Conservation (phyloP, 2,329 filamentous ascomycete genomes). For the Ophiostoma pallidulum region DNA sequence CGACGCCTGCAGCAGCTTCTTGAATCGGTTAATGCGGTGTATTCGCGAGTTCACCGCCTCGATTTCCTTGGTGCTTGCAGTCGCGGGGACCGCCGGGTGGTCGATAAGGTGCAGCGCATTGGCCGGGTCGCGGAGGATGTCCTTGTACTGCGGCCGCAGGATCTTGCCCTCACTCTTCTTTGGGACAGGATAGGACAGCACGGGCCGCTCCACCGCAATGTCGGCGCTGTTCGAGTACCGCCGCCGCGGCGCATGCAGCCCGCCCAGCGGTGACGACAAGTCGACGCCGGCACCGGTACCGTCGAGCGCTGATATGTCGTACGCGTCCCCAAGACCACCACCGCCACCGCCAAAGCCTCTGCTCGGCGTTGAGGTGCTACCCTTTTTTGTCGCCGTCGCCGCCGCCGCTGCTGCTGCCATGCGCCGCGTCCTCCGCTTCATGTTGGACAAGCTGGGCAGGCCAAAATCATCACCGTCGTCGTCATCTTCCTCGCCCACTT, state of each 20-base stretch:
- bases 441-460: slow-evolving; percentile 81
- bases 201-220: slow-evolving; percentile 81
- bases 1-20: slow-evolving; percentile 84
- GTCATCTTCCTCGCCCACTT: slow-evolving; percentile 67
- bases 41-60: slow-evolving; percentile 83
- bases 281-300: slow-evolving; percentile 16
- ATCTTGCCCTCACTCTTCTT: slow-evolving; percentile 94
- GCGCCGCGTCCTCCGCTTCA: slow-evolving; percentile 61
- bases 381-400: slow-evolving; percentile 11
- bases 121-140: slow-evolving; percentile 79
- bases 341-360: background rate
- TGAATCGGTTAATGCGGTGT: slow-evolving; percentile 96
- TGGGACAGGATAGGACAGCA: slow-evolving; percentile 73
- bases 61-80: slow-evolving; percentile 71
- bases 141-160: slow-evolving; percentile 91
- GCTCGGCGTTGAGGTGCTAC: slow-evolving; percentile 5
- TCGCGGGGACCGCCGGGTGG: slow-evolving; percentile 64
- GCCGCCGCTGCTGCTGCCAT: slow-evolving; percentile 34
- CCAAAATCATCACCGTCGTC: slow-evolving; percentile 91
- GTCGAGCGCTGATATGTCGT: slow-evolving; percentile 24
- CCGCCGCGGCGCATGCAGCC: slow-evolving; percentile 42
- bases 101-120: slow-evolving; percentile 93
- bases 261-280: slow-evolving; percentile 28
- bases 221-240: slow-evolving; percentile 79
- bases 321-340: background rate